A percentile compares a stretch with the other conserved stretches of the same genome.
These are phyloP conservation scores for Amanita fuliginea DNA, from an alignment of 768 basidiomycete species.

Conservation along the genomic window DNA sequence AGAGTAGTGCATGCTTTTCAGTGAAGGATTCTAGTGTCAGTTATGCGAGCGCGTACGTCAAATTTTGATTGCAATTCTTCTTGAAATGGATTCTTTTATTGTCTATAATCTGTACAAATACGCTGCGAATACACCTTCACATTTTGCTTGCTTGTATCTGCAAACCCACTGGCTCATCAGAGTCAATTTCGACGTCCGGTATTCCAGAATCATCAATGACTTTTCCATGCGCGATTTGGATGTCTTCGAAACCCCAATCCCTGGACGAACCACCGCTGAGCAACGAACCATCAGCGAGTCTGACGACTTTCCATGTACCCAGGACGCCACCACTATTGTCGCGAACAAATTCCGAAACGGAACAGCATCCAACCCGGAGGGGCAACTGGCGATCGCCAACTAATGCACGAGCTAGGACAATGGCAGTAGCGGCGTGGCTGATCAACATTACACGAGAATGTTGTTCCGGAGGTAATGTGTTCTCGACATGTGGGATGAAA, in stretches of 20 bases:
- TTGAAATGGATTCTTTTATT: conserved; percentile 1
- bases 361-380: conserved; percentile 66
- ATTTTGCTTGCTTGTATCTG: conserved; percentile 32
- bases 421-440: conserved; percentile 67
- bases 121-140: conserved; percentile 10
- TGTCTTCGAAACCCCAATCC: conserved; percentile 79
- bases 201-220: conserved; percentile 62
- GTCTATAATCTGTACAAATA: not conserved
- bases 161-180: conserved; percentile 45
- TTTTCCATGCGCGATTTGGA: conserved; percentile 48
- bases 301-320: conserved; percentile 35
- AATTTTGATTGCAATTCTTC: conserved; percentile 28
- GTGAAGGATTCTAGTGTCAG: conserved; percentile 85
- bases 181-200: conserved; percentile 52
- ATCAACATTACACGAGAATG: conserved; percentile 50
- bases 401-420: conserved; percentile 52
- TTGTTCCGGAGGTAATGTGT: conserved; percentile 23
- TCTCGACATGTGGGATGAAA: conserved; percentile 42
- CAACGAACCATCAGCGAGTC: conserved; percentile 47
- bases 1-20: conserved; percentile 68
- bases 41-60: conserved; percentile 86
- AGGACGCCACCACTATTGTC: conserved; percentile 16
- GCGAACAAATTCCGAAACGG: conserved; percentile 46
- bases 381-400: conserved; percentile 38
- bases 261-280: conserved; percentile 46